These are phyloP conservation scores for Trifolium repens DNA, from an alignment of 306 rosid species.

Conservation along the genomic window DNA sequence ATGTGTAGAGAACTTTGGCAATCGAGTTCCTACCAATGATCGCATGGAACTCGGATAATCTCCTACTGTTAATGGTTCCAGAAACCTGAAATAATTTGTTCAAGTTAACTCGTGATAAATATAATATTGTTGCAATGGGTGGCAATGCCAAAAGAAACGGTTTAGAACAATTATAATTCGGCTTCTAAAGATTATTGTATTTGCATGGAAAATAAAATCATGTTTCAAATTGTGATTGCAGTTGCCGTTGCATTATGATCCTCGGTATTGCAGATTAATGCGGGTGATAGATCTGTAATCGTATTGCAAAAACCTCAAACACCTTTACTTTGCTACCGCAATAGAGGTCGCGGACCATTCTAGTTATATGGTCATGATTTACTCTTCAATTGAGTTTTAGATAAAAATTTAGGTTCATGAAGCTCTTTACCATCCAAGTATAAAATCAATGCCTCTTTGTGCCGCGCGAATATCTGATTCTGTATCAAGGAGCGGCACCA, in stretches of 20 bases:
- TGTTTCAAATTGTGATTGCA: background rate
- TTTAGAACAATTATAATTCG: too few relatives aligned
- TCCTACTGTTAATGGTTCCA: slow-evolving; percentile 41
- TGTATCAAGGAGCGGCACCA: slow-evolving; percentile 47
- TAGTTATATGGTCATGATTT: too few relatives aligned
- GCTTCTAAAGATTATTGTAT: background rate
- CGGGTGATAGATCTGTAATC: too few relatives aligned
- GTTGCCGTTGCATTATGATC: background rate
- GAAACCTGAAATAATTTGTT: slow-evolving; percentile 27
- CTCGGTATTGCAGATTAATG: too few relatives aligned
- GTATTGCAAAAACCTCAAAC: background rate
- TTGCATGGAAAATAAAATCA: background rate
- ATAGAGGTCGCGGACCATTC: background rate
- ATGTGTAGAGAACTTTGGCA: slow-evolving; percentile 38
- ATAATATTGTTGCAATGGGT: background rate
- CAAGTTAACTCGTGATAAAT: background rate
- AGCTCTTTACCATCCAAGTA: slow-evolving; percentile 35
- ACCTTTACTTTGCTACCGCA: background rate
- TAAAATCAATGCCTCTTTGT: slow-evolving; percentile 53
- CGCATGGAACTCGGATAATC: slow-evolving; percentile 42
- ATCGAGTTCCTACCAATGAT: slow-evolving; percentile 34
- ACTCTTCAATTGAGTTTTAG: too few relatives aligned
- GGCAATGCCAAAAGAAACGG: background rate
- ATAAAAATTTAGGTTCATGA: background rate
- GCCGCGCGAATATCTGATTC: slow-evolving; percentile 43